Conservation (phyloP, 2,329 filamentous ascomycete genomes). For the Hymenoscyphus scutula region DNA sequence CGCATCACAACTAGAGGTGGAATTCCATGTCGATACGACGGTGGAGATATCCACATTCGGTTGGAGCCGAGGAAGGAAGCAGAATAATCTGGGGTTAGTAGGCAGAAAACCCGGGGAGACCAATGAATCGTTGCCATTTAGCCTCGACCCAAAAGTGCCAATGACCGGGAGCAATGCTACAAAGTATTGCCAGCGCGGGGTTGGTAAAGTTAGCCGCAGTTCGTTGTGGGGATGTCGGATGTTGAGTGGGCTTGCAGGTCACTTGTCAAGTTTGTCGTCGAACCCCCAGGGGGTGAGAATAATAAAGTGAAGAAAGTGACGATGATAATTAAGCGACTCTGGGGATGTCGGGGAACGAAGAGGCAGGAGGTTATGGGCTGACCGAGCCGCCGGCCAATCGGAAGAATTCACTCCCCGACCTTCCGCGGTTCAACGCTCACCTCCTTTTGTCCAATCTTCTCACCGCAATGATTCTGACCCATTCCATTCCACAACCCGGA, state of each 20-base stretch:
- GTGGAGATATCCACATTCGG: conserved; percentile 1
- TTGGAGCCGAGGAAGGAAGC: conserved; percentile 4
- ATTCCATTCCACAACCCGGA: background rate
- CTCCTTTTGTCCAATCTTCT: background rate
- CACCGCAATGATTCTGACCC: background rate
- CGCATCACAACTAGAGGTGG: too few species aligned
- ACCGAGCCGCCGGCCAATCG: background rate
- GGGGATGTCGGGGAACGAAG: background rate
- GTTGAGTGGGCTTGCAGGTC: too few species aligned
- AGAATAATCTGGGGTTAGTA: conserved; percentile 7
- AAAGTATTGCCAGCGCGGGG: conserved; percentile 3
- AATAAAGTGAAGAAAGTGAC: background rate
- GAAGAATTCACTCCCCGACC: background rate
- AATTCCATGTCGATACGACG: background rate
- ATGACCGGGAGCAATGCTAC: background rate
- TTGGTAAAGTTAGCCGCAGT: background rate
- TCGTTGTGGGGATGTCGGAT: conserved; percentile 6
- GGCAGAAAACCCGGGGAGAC: conserved; percentile 7
- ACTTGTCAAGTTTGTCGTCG: too few species aligned
- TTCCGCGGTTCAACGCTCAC: background rate
- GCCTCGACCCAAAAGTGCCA: background rate
- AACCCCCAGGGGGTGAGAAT: too few species aligned
- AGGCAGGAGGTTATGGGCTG: background rate
- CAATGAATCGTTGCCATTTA: background rate
- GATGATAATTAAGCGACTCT: background rate